A percentile compares a stretch with the other conserved stretches of the same genome.
phyloP scores from a whole-genome alignment of 2,329 filamentous ascomycete genomes.

The Colletotrichum karsti region DNA sequence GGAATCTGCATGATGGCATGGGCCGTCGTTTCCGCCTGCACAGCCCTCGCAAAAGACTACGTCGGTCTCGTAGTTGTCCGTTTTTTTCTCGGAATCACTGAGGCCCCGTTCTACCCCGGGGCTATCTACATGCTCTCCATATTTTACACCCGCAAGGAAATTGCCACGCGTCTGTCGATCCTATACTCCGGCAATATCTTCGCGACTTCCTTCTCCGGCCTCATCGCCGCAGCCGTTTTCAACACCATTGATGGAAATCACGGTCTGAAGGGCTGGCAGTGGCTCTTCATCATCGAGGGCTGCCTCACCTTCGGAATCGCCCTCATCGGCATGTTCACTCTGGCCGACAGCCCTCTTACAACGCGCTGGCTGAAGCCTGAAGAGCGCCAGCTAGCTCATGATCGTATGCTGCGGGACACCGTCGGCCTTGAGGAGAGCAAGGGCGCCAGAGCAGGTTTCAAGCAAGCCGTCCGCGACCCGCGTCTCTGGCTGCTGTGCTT shows the following conservation, averaged over 20 bases:
- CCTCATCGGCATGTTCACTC: constrained; percentile 40
- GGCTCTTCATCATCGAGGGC: constrained; percentile 44
- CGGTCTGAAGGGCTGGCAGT: constrained; percentile 40
- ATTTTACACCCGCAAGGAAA: constrained; percentile 62
- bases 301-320: constrained; percentile 38
- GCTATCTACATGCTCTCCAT: constrained; percentile 53
- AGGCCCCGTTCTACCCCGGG: constrained; percentile 48
- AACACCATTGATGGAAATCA: constrained; percentile 37
- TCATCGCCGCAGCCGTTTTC: constrained; percentile 53
- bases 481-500: constrained; percentile 38
- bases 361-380: constrained; percentile 44
- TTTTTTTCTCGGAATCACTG: constrained; percentile 51
- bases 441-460: constrained; percentile 42
- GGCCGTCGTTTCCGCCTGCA: constrained; percentile 51
- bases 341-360: constrained; percentile 46
- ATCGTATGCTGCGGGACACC: constrained; percentile 44
- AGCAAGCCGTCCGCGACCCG: constrained; percentile 36
- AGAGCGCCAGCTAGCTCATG: constrained; percentile 50
- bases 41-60: constrained; percentile 50
- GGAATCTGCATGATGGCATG: constrained; percentile 45
- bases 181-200: constrained; percentile 51
- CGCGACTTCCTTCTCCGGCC: constrained; percentile 48
- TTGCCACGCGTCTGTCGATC: constrained; percentile 52
- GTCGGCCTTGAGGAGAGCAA: constrained; percentile 43
- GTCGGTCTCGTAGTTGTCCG: constrained; percentile 50